Percentiles rank a stretch among this genome's conserved stretches.
These are phyloP conservation scores for Nemania serpens DNA, from an alignment of 2,329 filamentous ascomycete genomes.

Conservation along the genomic window DNA sequence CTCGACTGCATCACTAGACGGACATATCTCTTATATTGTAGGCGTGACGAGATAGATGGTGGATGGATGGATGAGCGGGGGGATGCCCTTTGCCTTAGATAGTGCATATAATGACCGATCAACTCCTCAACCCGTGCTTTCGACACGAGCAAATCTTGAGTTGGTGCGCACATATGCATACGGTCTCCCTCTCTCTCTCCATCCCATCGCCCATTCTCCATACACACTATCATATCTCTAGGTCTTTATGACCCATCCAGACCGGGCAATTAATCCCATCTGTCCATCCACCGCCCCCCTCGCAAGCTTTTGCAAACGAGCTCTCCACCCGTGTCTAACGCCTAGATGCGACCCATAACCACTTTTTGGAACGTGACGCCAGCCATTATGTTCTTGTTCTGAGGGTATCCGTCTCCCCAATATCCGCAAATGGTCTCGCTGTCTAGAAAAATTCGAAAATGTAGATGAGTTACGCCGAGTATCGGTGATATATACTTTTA, in stretches of 20 bases:
- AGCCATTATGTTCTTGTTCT: not conserved
- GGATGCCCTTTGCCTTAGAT: not conserved
- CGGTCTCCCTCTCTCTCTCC: not conserved
- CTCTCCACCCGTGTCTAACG: conserved; percentile 6
- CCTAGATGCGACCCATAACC: not conserved
- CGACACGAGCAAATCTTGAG: not conserved
- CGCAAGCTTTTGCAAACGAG: not conserved
- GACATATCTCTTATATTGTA: too few species aligned
- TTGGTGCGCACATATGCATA: not conserved
- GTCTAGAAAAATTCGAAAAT: not conserved
- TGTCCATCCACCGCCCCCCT: not conserved
- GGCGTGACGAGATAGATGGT: not conserved
- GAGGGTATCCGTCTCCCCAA: not conserved
- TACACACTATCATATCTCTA: conserved; percentile 15
- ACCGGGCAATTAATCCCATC: not conserved
- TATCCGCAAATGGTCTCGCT: not conserved
- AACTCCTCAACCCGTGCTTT: not conserved
- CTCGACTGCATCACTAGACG: not conserved
- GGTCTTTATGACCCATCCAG: not conserved
- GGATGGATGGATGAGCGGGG: too few species aligned
- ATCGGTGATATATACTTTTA: not conserved
- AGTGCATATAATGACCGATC: not conserved
- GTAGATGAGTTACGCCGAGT: not conserved
- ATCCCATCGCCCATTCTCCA: not conserved
- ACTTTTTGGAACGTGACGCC: conserved; percentile 16